These are phyloP conservation scores for Phaeoacremonium minimum DNA, from an alignment of 2,329 filamentous ascomycete species.

Conservation along the genomic window DNA sequence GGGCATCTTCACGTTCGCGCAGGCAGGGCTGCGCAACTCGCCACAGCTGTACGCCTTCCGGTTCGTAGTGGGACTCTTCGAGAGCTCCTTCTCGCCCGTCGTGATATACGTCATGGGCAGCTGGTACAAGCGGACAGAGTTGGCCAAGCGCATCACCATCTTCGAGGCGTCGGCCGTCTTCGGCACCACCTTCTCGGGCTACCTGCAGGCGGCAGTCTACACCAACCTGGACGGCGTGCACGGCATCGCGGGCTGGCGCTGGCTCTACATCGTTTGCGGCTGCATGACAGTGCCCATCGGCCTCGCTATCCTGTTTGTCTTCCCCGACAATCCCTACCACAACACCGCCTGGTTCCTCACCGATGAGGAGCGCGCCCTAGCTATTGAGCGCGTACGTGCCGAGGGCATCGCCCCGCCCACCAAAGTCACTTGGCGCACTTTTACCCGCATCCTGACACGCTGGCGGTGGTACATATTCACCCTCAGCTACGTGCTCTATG, in stretches of 20 bases:
- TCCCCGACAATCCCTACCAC: conserved; percentile 20
- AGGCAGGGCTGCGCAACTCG: conserved; percentile 15
- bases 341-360: conserved; percentile 20
- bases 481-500: conserved; percentile 21
- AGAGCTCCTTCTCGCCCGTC: conserved; percentile 20
- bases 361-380: conserved; percentile 15
- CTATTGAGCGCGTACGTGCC: conserved; percentile 14
- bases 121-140: conserved; percentile 22
- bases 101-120: conserved; percentile 22
- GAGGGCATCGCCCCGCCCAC: conserved; percentile 18
- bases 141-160: conserved; percentile 19
- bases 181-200: conserved; percentile 20
- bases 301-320: conserved; percentile 16
- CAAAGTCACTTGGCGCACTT: conserved; percentile 14
- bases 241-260: conserved; percentile 25
- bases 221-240: conserved; percentile 19
- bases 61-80: conserved; percentile 25
- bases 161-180: conserved; percentile 20
- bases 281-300: conserved; percentile 23
- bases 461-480: conserved; percentile 23
- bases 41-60: conserved; percentile 23
- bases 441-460: conserved; percentile 16
- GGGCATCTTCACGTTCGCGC: conserved; percentile 21
- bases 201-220: conserved; percentile 23
- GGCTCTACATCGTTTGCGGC: conserved; percentile 22